Conservation (phyloP, 1,284 basidiomycete genomes). For the Apiotrichum siamense region DNA sequence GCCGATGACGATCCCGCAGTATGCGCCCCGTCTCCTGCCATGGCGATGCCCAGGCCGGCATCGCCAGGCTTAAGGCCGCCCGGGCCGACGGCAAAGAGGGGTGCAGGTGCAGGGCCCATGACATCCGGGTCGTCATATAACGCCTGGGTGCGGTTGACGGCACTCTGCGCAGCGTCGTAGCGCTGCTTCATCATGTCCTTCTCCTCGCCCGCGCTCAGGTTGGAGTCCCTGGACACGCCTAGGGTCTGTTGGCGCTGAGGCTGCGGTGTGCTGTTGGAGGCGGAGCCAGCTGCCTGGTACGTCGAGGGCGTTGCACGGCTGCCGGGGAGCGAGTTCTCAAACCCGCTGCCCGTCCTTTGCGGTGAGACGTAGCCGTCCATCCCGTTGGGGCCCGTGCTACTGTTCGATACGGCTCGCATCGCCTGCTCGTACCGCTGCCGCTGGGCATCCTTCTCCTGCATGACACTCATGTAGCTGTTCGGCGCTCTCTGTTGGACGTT, state of each 20-base stretch:
- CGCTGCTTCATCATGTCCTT: conserved; percentile 7
- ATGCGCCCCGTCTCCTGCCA: too few species aligned
- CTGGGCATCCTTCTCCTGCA: conserved; percentile 32
- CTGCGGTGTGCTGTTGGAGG: neutral
- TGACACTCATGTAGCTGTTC: conserved; percentile 5
- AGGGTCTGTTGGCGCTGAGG: neutral
- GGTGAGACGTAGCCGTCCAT: neutral
- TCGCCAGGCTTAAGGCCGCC: neutral
- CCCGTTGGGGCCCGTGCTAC: neutral
- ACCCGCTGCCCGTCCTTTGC: neutral
- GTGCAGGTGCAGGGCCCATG: neutral
- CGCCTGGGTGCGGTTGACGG: neutral
- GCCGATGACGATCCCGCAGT: too few species aligned
- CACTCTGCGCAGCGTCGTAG: conserved; percentile 29
- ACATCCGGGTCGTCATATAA: neutral
- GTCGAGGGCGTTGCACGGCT: too few species aligned
- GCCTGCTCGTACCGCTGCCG: conserved; percentile 28
- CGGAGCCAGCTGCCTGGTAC: neutral
- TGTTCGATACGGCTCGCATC: neutral
- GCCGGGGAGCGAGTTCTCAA: too few species aligned
- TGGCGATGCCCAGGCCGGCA: neutral
- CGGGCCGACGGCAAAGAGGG: neutral
- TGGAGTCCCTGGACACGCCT: neutral
- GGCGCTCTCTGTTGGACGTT: too few species aligned
- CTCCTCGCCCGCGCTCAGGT: conserved; percentile 1